Evolutionary conservation across 1,284 basidiomycete genomes (phyloP), one percentile per base, ranked within the genome.

Genomic region (Ustilago bromivora): DNA sequence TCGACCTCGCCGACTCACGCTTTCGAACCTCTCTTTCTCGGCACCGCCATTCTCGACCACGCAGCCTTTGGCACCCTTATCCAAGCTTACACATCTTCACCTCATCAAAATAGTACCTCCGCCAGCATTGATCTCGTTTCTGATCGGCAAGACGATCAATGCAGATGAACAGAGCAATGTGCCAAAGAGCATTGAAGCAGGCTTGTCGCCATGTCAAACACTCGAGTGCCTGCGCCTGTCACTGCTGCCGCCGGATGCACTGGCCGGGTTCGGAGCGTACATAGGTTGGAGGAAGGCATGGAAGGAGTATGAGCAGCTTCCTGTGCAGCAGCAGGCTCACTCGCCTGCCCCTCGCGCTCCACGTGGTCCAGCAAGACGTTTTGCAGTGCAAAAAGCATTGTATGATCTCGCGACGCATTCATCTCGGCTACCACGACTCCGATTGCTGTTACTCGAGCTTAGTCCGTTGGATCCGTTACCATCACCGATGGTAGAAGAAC

Each of bases 71-170:
- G 64, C 72, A 13, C 67, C 72, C 15, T 53, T 75, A 11, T 70
- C 66, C 17, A 57, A 66, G 35, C 43, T 75, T 10, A 67, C 65
- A 32, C 66, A 68, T 32, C 64, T 75, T 46, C 72, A 75, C 23
- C 47, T 75, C 15, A 75, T 75, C 64, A 75, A 75, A 59, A 61
- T 75, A 19, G 67, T 75, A 0, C 72, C 72, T 2, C 72, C 72
- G 12, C 72, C 72, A 28, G 64, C 72, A 17, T 54, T 75, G 57
- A 70, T 75, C n/a, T 68, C 60, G 11, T 75, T 70, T 38, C 53
- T 75, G 13, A 61, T 67, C 0, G 67, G 72, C 35, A 61, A 66
- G 31, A 35, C 53, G 57, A 75, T 75, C 53, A 66, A 66, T 23
- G 17, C 60, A 4, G 61, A 70, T 9, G 67, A 75, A 35, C 63